Conservation (phyloP, 192 early-diverging fungal species). For the Globomyces pollinis-pini region DNA sequence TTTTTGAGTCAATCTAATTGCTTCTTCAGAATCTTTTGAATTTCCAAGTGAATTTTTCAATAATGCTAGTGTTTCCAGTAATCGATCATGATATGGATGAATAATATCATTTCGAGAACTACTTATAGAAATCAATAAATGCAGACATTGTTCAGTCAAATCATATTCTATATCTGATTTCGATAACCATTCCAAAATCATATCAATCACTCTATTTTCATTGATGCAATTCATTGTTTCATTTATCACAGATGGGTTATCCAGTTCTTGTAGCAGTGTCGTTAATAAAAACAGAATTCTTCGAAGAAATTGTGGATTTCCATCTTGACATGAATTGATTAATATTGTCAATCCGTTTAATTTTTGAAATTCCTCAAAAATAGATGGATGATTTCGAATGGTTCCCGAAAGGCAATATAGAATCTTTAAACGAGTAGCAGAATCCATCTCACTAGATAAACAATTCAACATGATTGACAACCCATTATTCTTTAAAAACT, state of each 20-base stretch:
- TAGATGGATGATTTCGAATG: slow-evolving; percentile 22
- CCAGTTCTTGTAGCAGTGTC: slow-evolving; percentile 28
- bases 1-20: background rate
- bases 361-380: slow-evolving; percentile 16
- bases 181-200: slow-evolving; percentile 16
- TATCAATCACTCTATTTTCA: slow-evolving; percentile 17
- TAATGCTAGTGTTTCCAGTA: background rate
- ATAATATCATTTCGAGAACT: background rate
- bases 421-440: slow-evolving; percentile 26
- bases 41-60: background rate
- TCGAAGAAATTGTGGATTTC: slow-evolving; percentile 15
- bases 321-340: slow-evolving; percentile 14
- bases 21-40: background rate
- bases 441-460: slow-evolving; percentile 18
- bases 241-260: slow-evolving; percentile 5
- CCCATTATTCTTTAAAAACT: slow-evolving; percentile 32
- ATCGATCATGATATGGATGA: background rate
- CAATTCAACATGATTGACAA: slow-evolving; percentile 18
- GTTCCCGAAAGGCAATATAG: slow-evolving; percentile 32
- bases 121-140: background rate
- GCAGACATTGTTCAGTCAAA: background rate
- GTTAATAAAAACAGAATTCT: slow-evolving; percentile 31
- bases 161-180: background rate
- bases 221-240: slow-evolving; percentile 9
- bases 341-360: slow-evolving; percentile 16